Conservation (phyloP, 2,329 filamentous ascomycete species). For the Cryphonectria parasitica region DNA sequence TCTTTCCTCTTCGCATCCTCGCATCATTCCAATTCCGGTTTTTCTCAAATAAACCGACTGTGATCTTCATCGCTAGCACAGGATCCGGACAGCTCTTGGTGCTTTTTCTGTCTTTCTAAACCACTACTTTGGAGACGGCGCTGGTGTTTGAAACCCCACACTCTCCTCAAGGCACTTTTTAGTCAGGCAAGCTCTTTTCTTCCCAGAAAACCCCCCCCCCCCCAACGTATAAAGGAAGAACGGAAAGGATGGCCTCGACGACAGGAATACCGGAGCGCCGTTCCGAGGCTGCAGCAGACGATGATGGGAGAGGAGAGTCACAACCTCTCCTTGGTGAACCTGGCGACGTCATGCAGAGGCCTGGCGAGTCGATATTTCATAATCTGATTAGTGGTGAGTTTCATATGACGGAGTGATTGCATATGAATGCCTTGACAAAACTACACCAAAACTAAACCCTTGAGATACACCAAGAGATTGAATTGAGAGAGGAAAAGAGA, state of each 20-base stretch:
- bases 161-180: too few species aligned
- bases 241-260: slow-evolving; percentile 65
- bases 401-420: too few species aligned
- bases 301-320: slow-evolving; percentile 52
- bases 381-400: slow-evolving; percentile 76
- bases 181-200: neutral
- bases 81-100: neutral
- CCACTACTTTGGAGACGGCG: too few species aligned
- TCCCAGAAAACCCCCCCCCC: neutral
- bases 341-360: slow-evolving; percentile 74
- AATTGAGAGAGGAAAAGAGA: too few species aligned
- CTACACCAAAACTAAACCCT: too few species aligned
- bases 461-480: too few species aligned
- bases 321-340: slow-evolving; percentile 72
- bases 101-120: neutral
- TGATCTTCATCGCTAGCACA: neutral
- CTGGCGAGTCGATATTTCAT: slow-evolving; percentile 63
- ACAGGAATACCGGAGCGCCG: slow-evolving; percentile 65
- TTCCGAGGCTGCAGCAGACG: slow-evolving; percentile 38
- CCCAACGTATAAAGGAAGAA: too few species aligned
- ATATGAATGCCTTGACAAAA: too few species aligned
- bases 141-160: too few species aligned
- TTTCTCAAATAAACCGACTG: neutral
- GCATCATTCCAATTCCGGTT: neutral
- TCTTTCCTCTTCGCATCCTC: neutral